phyloP scores from a whole-genome alignment of 768 basidiomycete genomes.

The Glaciozyma antarctica region DNA sequence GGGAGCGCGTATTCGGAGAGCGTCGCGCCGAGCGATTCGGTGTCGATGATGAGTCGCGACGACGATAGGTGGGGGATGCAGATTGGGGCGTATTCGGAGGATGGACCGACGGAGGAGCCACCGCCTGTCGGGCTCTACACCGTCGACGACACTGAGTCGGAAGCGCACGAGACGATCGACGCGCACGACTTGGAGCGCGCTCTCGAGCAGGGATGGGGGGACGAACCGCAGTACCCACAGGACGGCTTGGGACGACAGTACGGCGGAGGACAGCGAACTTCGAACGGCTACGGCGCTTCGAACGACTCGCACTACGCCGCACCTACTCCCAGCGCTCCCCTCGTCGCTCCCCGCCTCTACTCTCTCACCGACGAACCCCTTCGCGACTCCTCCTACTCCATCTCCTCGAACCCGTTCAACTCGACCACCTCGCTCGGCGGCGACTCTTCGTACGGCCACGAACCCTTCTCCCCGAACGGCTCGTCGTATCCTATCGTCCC shows the following conservation, averaged over 20 bases:
- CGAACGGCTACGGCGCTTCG: not conserved
- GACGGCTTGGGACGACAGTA: not conserved
- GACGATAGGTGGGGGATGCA: conserved; percentile 85
- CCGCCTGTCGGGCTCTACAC: conserved; percentile 26
- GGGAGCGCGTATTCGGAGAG: conserved; percentile 46
- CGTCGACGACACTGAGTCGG: conserved; percentile 25
- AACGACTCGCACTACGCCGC: not conserved
- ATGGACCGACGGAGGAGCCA: conserved; percentile 5
- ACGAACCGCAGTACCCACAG: conserved; percentile 4
- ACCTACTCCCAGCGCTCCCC: not conserved
- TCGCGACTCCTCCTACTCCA: not conserved
- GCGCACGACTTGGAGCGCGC: conserved; percentile 28
- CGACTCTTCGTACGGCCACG: not conserved
- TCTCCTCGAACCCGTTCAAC: not conserved
- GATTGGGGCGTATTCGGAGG: conserved; percentile 44
- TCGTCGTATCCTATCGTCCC: too few species aligned
- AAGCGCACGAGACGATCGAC: conserved; percentile 16
- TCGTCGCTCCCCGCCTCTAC: not conserved
- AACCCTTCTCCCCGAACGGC: not conserved
- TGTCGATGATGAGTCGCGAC: conserved; percentile 49
- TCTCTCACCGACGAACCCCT: not conserved
- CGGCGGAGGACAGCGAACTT: not conserved
- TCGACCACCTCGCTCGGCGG: not conserved
- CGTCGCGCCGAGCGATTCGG: conserved; percentile 26
- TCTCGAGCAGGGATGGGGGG: conserved; percentile 26